phyloP scores from a whole-genome alignment of 148 eudicot species.

The Silene conica region DNA sequence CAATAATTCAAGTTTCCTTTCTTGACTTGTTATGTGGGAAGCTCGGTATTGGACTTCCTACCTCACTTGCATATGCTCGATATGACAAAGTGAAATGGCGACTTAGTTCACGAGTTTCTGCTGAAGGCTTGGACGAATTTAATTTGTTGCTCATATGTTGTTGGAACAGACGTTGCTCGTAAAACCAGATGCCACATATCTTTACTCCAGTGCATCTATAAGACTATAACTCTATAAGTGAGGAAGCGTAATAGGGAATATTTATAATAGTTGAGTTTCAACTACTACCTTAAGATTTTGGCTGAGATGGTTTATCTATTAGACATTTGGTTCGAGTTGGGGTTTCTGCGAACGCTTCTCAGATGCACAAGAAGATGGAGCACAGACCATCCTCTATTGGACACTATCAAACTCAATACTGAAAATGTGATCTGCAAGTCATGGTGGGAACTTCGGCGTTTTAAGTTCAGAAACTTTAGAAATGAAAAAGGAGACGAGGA shows the following conservation, averaged over 20 bases:
- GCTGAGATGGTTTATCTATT: too few relatives aligned
- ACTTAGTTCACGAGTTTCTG: not conserved
- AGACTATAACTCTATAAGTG: not conserved
- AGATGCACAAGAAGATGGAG: constrained; percentile 12
- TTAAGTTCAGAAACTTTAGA: not conserved
- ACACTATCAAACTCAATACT: not conserved
- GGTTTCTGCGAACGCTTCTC: not conserved
- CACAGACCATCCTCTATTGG: not conserved
- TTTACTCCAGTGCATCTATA: not conserved
- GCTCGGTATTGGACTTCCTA: too few relatives aligned
- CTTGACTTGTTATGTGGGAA: too few relatives aligned
- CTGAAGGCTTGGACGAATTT: not conserved
- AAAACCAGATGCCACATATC: not conserved
- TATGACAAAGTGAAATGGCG: not conserved
- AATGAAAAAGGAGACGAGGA: not conserved
- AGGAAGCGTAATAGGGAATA: too few relatives aligned
- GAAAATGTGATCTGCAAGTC: constrained; percentile 1
- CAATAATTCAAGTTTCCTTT: too few relatives aligned
- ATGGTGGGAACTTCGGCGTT: constrained; percentile 8
- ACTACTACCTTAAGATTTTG: too few relatives aligned
- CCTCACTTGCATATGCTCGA: too few relatives aligned
- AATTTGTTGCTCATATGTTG: not conserved
- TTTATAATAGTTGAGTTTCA: too few relatives aligned
- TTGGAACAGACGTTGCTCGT: not conserved
- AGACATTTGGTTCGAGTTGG: not conserved